Conservation (phyloP, 2,329 filamentous ascomycete species). For the Nakataea oryzae region DNA sequence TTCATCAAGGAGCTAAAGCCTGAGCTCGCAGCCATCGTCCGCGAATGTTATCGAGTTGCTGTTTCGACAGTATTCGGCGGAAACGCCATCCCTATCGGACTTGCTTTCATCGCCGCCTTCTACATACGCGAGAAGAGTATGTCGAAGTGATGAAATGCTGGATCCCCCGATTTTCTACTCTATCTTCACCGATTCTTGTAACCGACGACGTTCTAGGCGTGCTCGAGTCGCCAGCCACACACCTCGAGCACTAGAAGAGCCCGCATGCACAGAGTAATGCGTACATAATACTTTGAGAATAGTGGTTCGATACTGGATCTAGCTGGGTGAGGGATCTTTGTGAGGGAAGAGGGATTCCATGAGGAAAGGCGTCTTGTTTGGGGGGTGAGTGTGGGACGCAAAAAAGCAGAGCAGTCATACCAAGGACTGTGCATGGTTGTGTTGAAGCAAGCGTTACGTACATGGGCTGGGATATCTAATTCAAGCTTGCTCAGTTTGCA, state of each 20-base stretch:
- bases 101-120: constrained; percentile 27
- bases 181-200: too few species aligned
- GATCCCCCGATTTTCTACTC: too few species aligned
- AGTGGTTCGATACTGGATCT: not conserved
- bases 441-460: not conserved
- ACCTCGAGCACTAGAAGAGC: not conserved
- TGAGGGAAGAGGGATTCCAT: not conserved
- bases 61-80: constrained; percentile 29
- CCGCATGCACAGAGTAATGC: not conserved
- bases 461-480: not conserved
- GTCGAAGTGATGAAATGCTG: constrained; percentile 16
- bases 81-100: constrained; percentile 21
- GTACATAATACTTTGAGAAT: not conserved
- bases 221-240: too few species aligned
- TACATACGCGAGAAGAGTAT: constrained; percentile 50
- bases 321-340: not conserved
- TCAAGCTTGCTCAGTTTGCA: not conserved
- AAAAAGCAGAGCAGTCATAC: not conserved
- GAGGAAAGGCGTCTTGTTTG: not conserved
- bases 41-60: constrained; percentile 50
- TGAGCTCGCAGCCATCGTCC: constrained; percentile 45
- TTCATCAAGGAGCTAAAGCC: constrained; percentile 58
- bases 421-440: not conserved
- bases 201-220: too few species aligned
- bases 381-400: not conserved